Conservation (phyloP, 1,284 basidiomycete species). For the Prillingera fragicola region DNA sequence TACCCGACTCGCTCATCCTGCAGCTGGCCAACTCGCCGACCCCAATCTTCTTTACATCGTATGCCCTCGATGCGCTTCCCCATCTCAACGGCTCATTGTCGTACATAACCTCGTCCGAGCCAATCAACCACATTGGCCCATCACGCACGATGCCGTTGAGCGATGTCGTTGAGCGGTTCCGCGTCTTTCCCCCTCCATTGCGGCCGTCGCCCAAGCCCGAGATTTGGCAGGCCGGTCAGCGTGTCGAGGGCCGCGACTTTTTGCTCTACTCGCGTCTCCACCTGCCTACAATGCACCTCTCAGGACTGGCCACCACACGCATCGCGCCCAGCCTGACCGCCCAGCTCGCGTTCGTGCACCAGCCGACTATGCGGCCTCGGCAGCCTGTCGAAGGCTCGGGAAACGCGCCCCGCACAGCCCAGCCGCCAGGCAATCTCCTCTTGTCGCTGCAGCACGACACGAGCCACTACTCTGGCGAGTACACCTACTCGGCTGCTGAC, state of each 20-base stretch:
- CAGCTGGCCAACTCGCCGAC: constrained; percentile 89
- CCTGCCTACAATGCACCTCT: constrained; percentile 77
- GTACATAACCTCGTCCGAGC: constrained; percentile 85
- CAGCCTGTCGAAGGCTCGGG: constrained; percentile 13
- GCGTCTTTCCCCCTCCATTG: constrained; percentile 69
- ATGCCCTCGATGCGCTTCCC: constrained; percentile 85
- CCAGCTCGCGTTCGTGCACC: constrained; percentile 43
- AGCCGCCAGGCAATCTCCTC: constrained; percentile 66
- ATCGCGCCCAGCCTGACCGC: constrained; percentile 53
- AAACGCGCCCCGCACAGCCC: constrained; percentile 14
- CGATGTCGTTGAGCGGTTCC: constrained; percentile 79
- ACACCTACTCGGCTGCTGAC: constrained; percentile 89
- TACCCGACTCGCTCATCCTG: constrained; percentile 40
- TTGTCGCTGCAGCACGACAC: constrained; percentile 85
- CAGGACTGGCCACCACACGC: constrained; percentile 81
- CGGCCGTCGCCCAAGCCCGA: constrained; percentile 68
- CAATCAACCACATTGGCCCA: constrained; percentile 56
- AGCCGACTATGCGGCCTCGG: constrained; percentile 51
- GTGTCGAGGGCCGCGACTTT: constrained; percentile 61
- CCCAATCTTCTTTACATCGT: constrained; percentile 80
- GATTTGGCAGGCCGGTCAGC: constrained; percentile 69
- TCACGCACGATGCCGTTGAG: constrained; percentile 75
- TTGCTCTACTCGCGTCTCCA: constrained; percentile 89
- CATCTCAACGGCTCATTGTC: constrained; percentile 86
- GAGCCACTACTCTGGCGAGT: constrained; percentile 88